These are phyloP conservation scores for Candida tallmaniae DNA, from an alignment of 805 yeast species.

Conservation along the genomic window DNA sequence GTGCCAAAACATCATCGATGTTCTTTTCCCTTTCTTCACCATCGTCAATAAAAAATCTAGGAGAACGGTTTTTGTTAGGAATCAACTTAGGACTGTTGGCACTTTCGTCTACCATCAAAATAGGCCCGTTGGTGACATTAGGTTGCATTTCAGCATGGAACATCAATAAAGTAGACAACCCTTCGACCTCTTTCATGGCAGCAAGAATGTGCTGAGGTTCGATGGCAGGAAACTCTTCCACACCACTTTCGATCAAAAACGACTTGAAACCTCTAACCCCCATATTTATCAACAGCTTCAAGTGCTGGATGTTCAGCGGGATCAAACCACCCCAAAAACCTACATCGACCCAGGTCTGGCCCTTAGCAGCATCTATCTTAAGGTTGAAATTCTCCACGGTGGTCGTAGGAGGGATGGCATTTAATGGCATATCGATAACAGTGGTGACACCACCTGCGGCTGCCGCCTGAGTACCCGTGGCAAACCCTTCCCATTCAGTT, in stretches of 20 bases:
- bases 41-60: conserved; percentile 15
- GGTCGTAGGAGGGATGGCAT: conserved; percentile 95
- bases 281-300: conserved; percentile 69
- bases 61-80: conserved; percentile 17
- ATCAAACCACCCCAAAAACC: conserved; percentile 97
- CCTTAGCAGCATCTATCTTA: conserved; percentile 74
- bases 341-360: conserved; percentile 86
- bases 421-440: conserved; percentile 92
- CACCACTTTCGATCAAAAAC: conserved; percentile 91
- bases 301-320: conserved; percentile 67
- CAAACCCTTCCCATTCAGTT: conserved; percentile 98
- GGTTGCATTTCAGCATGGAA: conserved; percentile 92
- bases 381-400: conserved; percentile 68
- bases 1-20: conserved; percentile 2
- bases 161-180: conserved; percentile 67
- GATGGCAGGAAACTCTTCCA: conserved; percentile 89
- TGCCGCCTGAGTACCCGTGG: conserved; percentile 92
- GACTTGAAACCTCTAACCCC: conserved; percentile 96
- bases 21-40: conserved; percentile 3
- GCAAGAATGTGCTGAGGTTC: conserved; percentile 55
- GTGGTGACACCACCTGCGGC: conserved; percentile 97
- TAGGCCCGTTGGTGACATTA: conserved; percentile 11
- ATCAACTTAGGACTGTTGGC: conserved; percentile 19
- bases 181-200: conserved; percentile 64
- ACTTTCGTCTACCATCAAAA: conserved; percentile 18